Conservation (phyloP, 2,329 filamentous ascomycete species). For the Aspergillus versicolor region DNA sequence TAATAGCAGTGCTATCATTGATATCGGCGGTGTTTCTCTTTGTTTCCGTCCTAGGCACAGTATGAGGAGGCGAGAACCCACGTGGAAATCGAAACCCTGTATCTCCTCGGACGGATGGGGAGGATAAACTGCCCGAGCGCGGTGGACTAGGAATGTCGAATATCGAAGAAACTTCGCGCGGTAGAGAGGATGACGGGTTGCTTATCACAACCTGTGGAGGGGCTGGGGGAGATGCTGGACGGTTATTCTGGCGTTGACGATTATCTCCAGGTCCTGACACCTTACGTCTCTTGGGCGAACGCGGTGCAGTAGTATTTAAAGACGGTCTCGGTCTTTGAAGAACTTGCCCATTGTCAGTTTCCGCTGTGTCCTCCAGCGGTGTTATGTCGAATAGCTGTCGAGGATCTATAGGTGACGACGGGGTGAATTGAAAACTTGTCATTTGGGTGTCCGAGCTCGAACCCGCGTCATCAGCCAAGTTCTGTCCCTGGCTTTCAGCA, state of each 20-base stretch:
- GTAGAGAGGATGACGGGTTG: constrained; percentile 17
- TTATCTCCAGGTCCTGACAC: constrained; percentile 22
- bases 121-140: constrained; percentile 34
- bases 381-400: constrained; percentile 1
- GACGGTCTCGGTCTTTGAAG: constrained; percentile 5
- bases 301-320: constrained; percentile 3
- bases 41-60: constrained; percentile 26
- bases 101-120: constrained; percentile 20
- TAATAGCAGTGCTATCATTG: constrained; percentile 12
- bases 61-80: constrained; percentile 31
- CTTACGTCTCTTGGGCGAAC: constrained; percentile 38
- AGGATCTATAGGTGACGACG: constrained; percentile 25
- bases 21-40: constrained; percentile 18
- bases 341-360: not conserved
- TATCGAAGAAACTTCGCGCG: constrained; percentile 14
- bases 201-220: constrained; percentile 29
- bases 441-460: constrained; percentile 33
- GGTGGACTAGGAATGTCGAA: constrained; percentile 44
- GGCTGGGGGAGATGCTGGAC: constrained; percentile 10
- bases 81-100: constrained; percentile 39
- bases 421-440: constrained; percentile 31
- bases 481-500: constrained; percentile 32
- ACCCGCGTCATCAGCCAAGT: constrained; percentile 32
- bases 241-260: constrained; percentile 9
- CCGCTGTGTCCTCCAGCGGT: not conserved